Evolutionary conservation across 768 basidiomycete genomes (phyloP), one percentile per base, ranked within the genome.

Genomic region (Suillus clintonianus): DNA sequence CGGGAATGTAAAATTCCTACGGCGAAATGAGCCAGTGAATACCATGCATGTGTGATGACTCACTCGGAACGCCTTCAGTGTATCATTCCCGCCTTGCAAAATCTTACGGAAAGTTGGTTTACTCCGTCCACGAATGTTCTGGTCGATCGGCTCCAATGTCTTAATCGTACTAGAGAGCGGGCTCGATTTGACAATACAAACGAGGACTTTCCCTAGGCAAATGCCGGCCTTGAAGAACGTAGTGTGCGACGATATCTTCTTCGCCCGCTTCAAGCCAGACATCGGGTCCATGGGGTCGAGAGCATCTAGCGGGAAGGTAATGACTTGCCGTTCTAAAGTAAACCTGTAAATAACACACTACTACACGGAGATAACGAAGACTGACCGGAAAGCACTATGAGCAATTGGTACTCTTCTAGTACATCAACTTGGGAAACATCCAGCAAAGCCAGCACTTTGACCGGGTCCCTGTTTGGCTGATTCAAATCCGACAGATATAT

Each of bases 1-100:
- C 94, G 0, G 97, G 97, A 64, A 99, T 98, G 73, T 99, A 99
- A 79, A 99, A 99, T 75, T 99, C 97, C 95, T 97, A 71, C 4
- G 67, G 22, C 34, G 30, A 32, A 53, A 47, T 39, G 48, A 57
- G 14, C 13, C 57, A 65, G 22, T 37, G 37, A 53, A 32, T 2
- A 64, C 24, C 60, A 36, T 41, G 61, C 27, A 61, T 9, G 60
- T 15, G 27, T 59, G 30, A 39, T 57, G 19, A 71, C 79, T 45
- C 67, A 94, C 95, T 82, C 92, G 92, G 85, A 95, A 98, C 43
- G 91, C 80, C 73, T 91, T 91, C 22, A 99, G 83, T 2, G 95
- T 94, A 74, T 99, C 97, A 72, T 98, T 95, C 9, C 94, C 91
- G 55, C 95, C 96, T 70, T 97, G 96, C 64, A 99, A 78, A 65